Evolutionary conservation across 176 grass and related monocot genomes (phyloP).

Genomic region (Poa annua): DNA sequence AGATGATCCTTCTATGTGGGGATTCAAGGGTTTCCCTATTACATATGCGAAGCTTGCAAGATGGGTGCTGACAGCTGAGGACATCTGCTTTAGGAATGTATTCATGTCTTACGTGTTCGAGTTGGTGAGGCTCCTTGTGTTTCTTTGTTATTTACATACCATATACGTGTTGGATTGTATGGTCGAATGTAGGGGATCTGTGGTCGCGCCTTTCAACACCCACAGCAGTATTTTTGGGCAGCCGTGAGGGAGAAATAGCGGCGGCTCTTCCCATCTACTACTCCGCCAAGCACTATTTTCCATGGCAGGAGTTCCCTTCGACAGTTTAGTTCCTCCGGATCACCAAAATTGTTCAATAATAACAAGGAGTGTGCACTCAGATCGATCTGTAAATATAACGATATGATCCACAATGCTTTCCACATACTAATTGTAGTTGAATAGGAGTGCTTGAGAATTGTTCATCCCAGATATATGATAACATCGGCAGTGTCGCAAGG

Average conservation of each 20-base stretch:
- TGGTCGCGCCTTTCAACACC: neutral
- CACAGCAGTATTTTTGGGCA: neutral
- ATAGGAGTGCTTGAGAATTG: too few species aligned
- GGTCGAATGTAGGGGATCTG: neutral
- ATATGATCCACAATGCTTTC: too few species aligned
- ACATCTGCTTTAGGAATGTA: conserved; percentile 94
- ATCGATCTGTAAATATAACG: too few species aligned
- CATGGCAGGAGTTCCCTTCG: neutral
- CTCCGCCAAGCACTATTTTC: too few species aligned
- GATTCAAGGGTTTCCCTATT: conserved; percentile 89
- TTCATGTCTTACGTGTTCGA: conserved; percentile 77
- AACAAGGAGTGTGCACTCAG: neutral
- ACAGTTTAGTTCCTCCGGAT: neutral
- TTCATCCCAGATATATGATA: too few species aligned
- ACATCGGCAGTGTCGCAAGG: too few species aligned
- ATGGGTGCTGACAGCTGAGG: conserved; percentile 88
- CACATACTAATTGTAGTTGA: too few species aligned
- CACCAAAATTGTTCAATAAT: neutral
- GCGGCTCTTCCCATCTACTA: neutral
- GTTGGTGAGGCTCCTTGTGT: conserved; percentile 57
- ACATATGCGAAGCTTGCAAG: conserved; percentile 70
- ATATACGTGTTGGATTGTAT: neutral
- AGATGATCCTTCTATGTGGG: conserved; percentile 96
- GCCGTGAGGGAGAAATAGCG: neutral
- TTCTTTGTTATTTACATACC: conserved; percentile 16